phyloP scores from a whole-genome alignment of 2,329 filamentous ascomycete genomes.

The Torrubiellomyces zombiae region DNA sequence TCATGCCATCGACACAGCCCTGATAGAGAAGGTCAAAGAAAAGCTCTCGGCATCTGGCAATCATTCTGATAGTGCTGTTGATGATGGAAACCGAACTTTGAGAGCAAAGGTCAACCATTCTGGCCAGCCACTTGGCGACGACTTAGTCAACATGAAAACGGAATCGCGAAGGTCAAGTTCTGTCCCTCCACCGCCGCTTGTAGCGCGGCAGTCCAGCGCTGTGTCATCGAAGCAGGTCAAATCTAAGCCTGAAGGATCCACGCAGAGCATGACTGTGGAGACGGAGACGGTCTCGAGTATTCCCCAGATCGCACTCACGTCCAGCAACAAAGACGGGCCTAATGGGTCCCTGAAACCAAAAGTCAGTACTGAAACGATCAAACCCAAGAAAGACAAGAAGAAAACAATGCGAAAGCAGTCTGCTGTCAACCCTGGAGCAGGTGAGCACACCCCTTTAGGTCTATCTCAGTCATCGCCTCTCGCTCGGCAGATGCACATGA shows the following conservation, averaged over 20 bases:
- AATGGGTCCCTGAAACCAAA: constrained; percentile 68
- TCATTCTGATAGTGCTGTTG: constrained; percentile 23
- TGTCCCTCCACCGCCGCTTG: constrained; percentile 36
- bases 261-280: constrained; percentile 90
- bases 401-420: constrained; percentile 60
- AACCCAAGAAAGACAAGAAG: constrained; percentile 86
- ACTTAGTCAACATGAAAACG: constrained; percentile 38
- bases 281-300: constrained; percentile 90
- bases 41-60: constrained; percentile 25
- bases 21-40: constrained; percentile 34
- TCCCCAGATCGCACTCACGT: constrained; percentile 61
- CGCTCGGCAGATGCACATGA: too few species aligned
- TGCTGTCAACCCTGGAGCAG: constrained; percentile 51
- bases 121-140: constrained; percentile 45
- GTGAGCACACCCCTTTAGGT: constrained; percentile 37
- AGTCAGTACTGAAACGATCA: constrained; percentile 87
- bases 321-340: constrained; percentile 44
- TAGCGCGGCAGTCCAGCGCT: constrained; percentile 46
- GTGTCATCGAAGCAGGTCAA: constrained; percentile 51
- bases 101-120: constrained; percentile 29
- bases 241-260: constrained; percentile 58
- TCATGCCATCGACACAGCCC: constrained; percentile 24
- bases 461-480: too few species aligned
- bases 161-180: constrained; percentile 25
- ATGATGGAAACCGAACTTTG: constrained; percentile 22